phyloP scores from a whole-genome alignment of 1,139 yeast genomes.

The Sugiyamaella xylanicola region DNA sequence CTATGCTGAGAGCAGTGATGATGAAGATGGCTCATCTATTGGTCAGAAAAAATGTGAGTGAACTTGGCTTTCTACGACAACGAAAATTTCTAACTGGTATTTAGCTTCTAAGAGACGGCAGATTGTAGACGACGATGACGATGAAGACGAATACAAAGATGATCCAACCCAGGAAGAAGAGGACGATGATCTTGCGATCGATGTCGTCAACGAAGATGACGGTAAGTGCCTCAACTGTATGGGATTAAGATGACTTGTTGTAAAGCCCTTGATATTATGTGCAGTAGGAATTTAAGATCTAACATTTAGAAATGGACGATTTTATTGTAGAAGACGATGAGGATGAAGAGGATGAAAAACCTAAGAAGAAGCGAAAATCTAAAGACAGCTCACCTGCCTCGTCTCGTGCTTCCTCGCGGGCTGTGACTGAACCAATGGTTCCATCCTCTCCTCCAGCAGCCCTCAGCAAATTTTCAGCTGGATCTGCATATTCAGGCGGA shows the following conservation, averaged over 20 bases:
- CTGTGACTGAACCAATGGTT: background rate
- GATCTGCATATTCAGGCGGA: constrained; percentile 18
- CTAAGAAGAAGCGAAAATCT: constrained; percentile 4
- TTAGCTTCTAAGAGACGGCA: constrained; percentile 20
- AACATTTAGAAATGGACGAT: constrained; percentile 22
- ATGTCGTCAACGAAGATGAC: constrained; percentile 20
- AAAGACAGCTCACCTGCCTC: constrained; percentile 3
- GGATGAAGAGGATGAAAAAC: constrained; percentile 22
- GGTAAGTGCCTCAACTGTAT: constrained; percentile 13
- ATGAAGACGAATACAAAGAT: constrained; percentile 21
- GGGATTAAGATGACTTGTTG: too few species aligned
- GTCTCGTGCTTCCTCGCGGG: constrained; percentile 7
- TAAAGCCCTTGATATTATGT: too few species aligned
- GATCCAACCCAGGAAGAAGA: constrained; percentile 23
- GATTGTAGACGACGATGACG: constrained; percentile 26
- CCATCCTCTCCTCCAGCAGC: constrained; percentile 23
- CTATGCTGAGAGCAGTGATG: constrained; percentile 34
- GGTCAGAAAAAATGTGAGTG: constrained; percentile 9
- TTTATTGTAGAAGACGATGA: constrained; percentile 27
- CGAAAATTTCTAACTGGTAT: constrained; percentile 8
- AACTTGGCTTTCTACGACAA: too few species aligned
- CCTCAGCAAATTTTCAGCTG: constrained; percentile 17
- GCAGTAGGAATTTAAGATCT: too few species aligned
- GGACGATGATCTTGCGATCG: constrained; percentile 18
- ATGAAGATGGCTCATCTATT: constrained; percentile 26